Evolutionary conservation across 768 basidiomycete genomes (phyloP).

Genomic region (Strobilomyces confusus): DNA sequence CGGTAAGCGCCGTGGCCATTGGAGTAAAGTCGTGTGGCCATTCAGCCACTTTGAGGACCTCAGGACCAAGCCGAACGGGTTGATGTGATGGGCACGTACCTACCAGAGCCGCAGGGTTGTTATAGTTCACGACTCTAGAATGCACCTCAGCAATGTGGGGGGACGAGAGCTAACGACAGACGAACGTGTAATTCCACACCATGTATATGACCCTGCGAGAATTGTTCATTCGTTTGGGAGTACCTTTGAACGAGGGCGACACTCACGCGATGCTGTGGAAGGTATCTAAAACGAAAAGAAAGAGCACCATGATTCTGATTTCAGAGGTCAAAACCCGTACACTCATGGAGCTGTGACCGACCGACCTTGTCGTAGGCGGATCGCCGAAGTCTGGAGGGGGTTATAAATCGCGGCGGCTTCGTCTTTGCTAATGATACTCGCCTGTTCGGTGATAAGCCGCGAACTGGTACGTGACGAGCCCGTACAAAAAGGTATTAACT

Average conservation of each 20-base stretch:
- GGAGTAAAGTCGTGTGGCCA: conserved; percentile 53
- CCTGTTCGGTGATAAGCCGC: not conserved
- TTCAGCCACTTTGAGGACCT: conserved; percentile 29
- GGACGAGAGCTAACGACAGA: not conserved
- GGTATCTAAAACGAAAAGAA: not conserved
- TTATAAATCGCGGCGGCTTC: not conserved
- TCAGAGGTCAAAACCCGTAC: not conserved
- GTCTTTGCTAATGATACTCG: not conserved
- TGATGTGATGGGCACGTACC: too few species aligned
- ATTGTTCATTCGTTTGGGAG: not conserved
- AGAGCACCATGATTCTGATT: not conserved
- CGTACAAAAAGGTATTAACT: conserved; percentile 32
- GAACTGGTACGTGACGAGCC: conserved; percentile 20
- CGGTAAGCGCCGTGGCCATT: conserved; percentile 42
- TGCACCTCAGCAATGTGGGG: not conserved
- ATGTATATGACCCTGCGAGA: not conserved
- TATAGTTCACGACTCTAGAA: not conserved
- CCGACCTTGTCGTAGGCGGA: not conserved
- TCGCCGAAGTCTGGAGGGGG: not conserved
- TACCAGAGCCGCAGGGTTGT: too few species aligned
- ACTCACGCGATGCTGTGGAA: not conserved
- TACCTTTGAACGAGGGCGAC: not conserved
- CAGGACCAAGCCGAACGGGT: too few species aligned
- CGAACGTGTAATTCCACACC: not conserved
- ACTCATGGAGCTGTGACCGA: not conserved